Base-by-base conservation (phyloP, 2,329 filamentous ascomycete species). In the Emergomyces pasteurianus region DNA sequence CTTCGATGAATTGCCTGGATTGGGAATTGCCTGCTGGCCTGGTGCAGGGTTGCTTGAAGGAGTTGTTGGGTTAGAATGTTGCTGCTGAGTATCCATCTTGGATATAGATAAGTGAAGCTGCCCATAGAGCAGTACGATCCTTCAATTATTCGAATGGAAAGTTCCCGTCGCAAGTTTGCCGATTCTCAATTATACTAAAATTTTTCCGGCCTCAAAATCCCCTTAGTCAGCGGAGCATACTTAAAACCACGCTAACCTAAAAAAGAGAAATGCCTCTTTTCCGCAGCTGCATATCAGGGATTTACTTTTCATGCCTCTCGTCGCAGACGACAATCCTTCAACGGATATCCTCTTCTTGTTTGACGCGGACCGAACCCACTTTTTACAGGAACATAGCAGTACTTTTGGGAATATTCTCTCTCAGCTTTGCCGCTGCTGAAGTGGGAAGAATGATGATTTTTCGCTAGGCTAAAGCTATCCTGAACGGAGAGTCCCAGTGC, bases 61-160 rank as follows among this genome's bases (percentile, higher is more conserved):
- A 59, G 49, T n/a, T 36, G 58, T n/a, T 36, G 58, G 46, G 54
- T 34, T 40, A 55, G 63, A 42, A 59, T 56, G 31, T 49, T 62
- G 53, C 47, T 58, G 47, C 40, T 62, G 38, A 50, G 61, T 52
- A 59, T 65, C 64, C 64, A 66, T 66, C 43, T 40, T 61, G 52
- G 54, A 55, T 42, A 38, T 23, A 43, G 23, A 31, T 52, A 21
- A 16, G 53, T 43, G 34, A 60, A 36, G 28, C 46, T 49, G 43
- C 57, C 58, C 63, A 64, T 64, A 52, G 58, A 43, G 28, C 31
- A 54, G 58, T 14, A 18, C 23, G 52, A 58, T 36, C 26, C 16
- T n/a, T 50, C 34, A 38, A 49, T 40, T 58, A 1, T 46, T 26
- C 52, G 23, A 40, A 40, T 3, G 40, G 31, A 7, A 40, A 18